Evolutionary conservation across 768 basidiomycete species (phyloP).

Genomic region (Hygrocybe punicea): DNA sequence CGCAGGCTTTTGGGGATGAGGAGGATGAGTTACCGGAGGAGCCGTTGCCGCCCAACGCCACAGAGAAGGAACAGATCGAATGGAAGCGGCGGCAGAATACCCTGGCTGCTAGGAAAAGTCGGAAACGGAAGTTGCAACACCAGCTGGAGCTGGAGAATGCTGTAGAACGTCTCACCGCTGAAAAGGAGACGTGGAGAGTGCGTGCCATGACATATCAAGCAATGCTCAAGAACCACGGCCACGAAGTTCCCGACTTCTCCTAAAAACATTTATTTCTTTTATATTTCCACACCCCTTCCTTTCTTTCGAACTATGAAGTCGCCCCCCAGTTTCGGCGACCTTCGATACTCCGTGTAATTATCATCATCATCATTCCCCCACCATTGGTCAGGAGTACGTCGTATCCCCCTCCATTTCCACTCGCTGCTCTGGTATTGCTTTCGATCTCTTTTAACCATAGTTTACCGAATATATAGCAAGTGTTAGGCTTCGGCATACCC

Average conservation of each 20-base stretch:
- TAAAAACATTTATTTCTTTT: background rate
- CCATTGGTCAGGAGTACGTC: constrained; percentile 17
- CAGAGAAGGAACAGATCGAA: constrained; percentile 66
- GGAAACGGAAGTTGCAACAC: constrained; percentile 73
- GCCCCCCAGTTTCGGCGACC: constrained; percentile 8
- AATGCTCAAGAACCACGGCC: constrained; percentile 55
- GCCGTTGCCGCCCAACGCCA: constrained; percentile 39
- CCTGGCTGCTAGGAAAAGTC: constrained; percentile 74
- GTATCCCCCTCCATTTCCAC: constrained; percentile 11
- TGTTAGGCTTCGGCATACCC: background rate
- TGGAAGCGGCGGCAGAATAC: constrained; percentile 83
- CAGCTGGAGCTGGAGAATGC: constrained; percentile 60
- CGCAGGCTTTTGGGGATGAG: constrained; percentile 46
- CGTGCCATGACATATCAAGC: constrained; percentile 50
- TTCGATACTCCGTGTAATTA: constrained; percentile 17
- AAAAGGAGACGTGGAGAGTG: constrained; percentile 62
- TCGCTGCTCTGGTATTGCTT: constrained; percentile 9
- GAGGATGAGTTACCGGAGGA: constrained; percentile 47
- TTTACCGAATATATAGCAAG: background rate
- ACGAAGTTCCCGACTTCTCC: constrained; percentile 51
- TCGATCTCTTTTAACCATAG: background rate
- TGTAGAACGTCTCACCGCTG: constrained; percentile 50
- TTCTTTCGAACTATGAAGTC: constrained; percentile 4
- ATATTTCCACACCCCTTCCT: background rate
- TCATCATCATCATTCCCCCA: constrained; percentile 15